phyloP scores from a whole-genome alignment of 768 basidiomycete genomes.

The Exsudoporus frostii region DNA sequence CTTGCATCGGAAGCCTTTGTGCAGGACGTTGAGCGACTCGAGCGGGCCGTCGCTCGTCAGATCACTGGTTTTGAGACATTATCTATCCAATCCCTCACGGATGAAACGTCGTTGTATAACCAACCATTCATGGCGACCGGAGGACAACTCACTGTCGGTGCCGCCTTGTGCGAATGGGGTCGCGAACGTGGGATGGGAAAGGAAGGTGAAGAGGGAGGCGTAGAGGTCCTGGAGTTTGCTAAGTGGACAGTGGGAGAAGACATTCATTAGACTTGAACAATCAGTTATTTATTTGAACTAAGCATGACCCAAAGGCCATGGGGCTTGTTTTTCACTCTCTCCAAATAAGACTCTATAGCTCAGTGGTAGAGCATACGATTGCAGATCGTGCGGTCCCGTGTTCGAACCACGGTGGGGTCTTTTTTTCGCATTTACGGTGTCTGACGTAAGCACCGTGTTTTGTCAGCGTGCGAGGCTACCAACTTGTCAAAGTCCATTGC shows the following conservation, averaged over 20 bases:
- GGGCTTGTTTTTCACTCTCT: fast-evolving
- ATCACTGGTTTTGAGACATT: constrained; percentile 78
- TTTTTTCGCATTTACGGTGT: constrained; percentile 11
- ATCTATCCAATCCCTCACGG: constrained; percentile 40
- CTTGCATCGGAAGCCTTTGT: constrained; percentile 48
- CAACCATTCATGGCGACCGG: constrained; percentile 76
- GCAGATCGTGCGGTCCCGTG: constrained; percentile 58
- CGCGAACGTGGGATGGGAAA: constrained; percentile 42
- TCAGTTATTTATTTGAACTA: too few relatives aligned
- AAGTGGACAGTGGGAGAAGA: constrained; percentile 66
- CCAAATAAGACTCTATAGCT: constrained; percentile 29
- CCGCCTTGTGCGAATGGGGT: constrained; percentile 52
- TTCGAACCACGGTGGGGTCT: constrained; percentile 55
- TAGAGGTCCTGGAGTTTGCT: constrained; percentile 48
- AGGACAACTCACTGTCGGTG: constrained; percentile 42
- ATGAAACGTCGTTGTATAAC: constrained; percentile 58
- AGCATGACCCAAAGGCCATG: not conserved
- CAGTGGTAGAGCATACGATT: constrained; percentile 60
- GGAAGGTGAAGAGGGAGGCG: constrained; percentile 30
- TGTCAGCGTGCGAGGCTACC: not conserved
- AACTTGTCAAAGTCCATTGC: constrained; percentile 3
- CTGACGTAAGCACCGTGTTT: constrained; percentile 4
- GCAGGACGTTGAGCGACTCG: constrained; percentile 57
- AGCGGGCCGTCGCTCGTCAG: constrained; percentile 79
- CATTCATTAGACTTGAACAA: constrained; percentile 9